phyloP scores from a whole-genome alignment of 2,329 filamentous ascomycete species.

The Pseudogymnoascus destructans region DNA sequence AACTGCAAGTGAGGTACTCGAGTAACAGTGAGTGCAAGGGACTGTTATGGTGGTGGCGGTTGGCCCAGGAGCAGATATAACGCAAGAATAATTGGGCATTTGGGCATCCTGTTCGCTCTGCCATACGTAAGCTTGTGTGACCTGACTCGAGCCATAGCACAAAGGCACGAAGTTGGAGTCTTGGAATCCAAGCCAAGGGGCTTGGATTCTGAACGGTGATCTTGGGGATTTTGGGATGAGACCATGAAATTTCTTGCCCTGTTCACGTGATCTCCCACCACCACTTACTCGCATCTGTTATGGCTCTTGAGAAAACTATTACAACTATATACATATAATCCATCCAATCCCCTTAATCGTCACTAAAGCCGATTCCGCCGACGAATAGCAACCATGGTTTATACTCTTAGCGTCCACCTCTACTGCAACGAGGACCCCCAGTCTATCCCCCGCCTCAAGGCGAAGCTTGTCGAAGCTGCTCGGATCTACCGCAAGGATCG shows the following conservation, averaged over 20 bases:
- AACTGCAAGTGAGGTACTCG: not conserved
- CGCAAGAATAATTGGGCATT: not conserved
- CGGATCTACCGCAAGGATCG: constrained; percentile 58
- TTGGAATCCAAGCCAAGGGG: not conserved
- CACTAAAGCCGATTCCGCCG: not conserved
- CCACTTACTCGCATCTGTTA: not conserved
- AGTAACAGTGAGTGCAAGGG: not conserved
- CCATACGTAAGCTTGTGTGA: not conserved
- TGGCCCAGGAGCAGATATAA: not conserved
- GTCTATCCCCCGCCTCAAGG: constrained; percentile 51
- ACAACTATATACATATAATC: not conserved
- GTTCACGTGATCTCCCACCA: not conserved
- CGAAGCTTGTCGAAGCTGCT: constrained; percentile 63
- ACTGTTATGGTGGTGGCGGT: not conserved
- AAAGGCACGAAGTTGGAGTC: not conserved
- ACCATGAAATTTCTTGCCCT: not conserved
- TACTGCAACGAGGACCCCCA: constrained; percentile 54
- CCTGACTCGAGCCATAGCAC: not conserved
- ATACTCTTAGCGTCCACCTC: constrained; percentile 56
- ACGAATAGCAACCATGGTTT: constrained; percentile 38
- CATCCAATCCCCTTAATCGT: not conserved
- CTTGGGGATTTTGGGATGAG: not conserved
- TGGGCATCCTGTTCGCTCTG: not conserved
- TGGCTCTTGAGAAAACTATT: not conserved
- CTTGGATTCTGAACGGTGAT: not conserved